Conservation (phyloP, 1,139 yeast genomes). For the Pichia kudriavzevii region DNA sequence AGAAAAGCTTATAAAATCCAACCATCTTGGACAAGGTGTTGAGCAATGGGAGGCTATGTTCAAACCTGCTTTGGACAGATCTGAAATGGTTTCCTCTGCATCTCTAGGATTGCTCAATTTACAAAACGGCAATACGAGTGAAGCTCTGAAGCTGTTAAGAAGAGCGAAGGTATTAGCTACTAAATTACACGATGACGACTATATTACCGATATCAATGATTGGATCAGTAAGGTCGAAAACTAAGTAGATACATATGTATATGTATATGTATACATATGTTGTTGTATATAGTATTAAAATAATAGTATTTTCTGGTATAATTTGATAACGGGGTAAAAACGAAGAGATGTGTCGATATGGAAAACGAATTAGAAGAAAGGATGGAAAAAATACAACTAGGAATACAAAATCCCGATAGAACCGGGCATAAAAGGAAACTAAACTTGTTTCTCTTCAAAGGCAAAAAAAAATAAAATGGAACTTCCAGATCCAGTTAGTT, state of each 20-base stretch:
- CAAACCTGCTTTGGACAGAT: conserved; percentile 16
- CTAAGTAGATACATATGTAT: not conserved
- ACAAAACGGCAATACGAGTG: conserved; percentile 9
- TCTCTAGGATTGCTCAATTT: conserved; percentile 17
- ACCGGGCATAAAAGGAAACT: not conserved
- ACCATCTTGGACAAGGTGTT: conserved; percentile 10
- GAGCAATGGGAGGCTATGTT: conserved; percentile 14
- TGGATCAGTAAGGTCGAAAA: conserved; percentile 15
- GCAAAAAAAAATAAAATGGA: not conserved
- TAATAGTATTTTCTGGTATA: too few species aligned
- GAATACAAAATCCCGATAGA: not conserved
- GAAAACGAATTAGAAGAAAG: too few species aligned
- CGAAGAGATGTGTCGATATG: too few species aligned
- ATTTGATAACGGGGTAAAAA: too few species aligned
- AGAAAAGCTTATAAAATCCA: conserved; percentile 5
- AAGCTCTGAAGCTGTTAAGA: conserved; percentile 14
- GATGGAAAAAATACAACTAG: not conserved
- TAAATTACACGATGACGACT: conserved; percentile 14
- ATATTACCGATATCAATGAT: conserved; percentile 14
- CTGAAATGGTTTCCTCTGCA: conserved; percentile 20
- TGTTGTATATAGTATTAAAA: not conserved
- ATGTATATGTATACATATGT: not conserved
- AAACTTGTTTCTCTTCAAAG: too few species aligned
- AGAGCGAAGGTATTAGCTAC: conserved; percentile 16
- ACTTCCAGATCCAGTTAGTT: conserved; percentile 5